phyloP scores from a whole-genome alignment of 441 rosid genomes.

The Pelargonium cotyledonis region DNA sequence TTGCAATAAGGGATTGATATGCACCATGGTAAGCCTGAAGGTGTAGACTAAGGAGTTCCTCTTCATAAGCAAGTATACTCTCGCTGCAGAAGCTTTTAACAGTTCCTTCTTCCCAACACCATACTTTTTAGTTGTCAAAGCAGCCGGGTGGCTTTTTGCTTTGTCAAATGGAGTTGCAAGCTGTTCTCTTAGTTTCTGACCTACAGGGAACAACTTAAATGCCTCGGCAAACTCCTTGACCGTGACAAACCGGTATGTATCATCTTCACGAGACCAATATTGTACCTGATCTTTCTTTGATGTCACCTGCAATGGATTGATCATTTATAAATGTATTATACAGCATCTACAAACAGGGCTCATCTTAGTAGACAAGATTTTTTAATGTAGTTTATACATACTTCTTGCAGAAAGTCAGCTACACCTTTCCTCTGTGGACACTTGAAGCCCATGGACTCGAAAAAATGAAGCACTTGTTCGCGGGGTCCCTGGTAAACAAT shows the following conservation, averaged over 20 bases:
- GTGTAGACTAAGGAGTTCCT: constrained; percentile 76
- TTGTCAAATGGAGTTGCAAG: constrained; percentile 55
- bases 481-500: constrained; percentile 79
- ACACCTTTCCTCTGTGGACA: constrained; percentile 85
- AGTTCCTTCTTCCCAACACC: constrained; percentile 58
- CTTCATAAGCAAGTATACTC: constrained; percentile 75
- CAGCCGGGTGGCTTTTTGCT: constrained; percentile 63
- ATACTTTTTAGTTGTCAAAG: constrained; percentile 50
- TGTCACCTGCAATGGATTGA: constrained; percentile 49
- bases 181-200: constrained; percentile 44
- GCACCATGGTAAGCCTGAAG: constrained; percentile 63
- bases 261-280: constrained; percentile 54
- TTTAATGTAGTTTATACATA: constrained; percentile 13
- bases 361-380: no score
- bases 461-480: constrained; percentile 58
- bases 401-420: constrained; percentile 83
- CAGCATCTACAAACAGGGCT: not conserved
- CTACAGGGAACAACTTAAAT: constrained; percentile 57
- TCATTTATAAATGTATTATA: not conserved
- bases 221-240: constrained; percentile 62
- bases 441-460: constrained; percentile 66
- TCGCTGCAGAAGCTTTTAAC: constrained; percentile 51
- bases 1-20: constrained; percentile 4
- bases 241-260: constrained; percentile 55
- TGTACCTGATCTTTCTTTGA: constrained; percentile 81